These are phyloP conservation scores for Peniophora sp. DNA, from an alignment of 1,284 basidiomycete genomes.

Conservation along the genomic window DNA sequence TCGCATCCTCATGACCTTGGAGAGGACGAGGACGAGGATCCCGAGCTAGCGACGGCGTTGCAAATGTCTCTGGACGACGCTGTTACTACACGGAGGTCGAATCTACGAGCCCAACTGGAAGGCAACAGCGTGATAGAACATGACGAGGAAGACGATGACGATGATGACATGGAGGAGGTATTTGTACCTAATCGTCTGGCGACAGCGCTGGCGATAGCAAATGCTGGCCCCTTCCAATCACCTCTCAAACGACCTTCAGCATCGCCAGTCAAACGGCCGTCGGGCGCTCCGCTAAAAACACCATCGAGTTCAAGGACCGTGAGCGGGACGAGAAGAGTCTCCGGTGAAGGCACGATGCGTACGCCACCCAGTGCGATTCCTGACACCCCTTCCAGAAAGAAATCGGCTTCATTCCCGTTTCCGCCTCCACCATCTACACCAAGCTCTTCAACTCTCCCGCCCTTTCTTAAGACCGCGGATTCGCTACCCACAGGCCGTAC, in stretches of 20 bases:
- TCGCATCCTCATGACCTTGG: conserved; percentile 4
- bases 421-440: too few species aligned
- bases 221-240: conserved; percentile 29
- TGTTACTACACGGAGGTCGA: conserved; percentile 3
- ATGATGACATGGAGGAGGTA: conserved; percentile 21
- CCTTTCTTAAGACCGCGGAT: too few species aligned
- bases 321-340: too few species aligned
- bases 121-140: not conserved
- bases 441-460: too few species aligned
- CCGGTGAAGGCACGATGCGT: too few species aligned
- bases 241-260: too few species aligned
- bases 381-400: too few species aligned
- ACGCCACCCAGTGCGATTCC: too few species aligned
- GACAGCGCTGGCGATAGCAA: conserved; percentile 57
- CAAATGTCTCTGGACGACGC: conserved; percentile 45
- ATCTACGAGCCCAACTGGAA: not conserved
- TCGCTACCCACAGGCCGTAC: too few species aligned
- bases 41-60: conserved; percentile 47
- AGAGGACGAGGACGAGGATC: conserved; percentile 35
- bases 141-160: not conserved
- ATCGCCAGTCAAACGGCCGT: conserved; percentile 19
- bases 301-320: not conserved
- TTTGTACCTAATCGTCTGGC: conserved; percentile 47
- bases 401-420: too few species aligned
- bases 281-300: not conserved